phyloP scores from a whole-genome alignment of 495 filamentous ascomycete genomes.

The Aspergillus leporis region DNA sequence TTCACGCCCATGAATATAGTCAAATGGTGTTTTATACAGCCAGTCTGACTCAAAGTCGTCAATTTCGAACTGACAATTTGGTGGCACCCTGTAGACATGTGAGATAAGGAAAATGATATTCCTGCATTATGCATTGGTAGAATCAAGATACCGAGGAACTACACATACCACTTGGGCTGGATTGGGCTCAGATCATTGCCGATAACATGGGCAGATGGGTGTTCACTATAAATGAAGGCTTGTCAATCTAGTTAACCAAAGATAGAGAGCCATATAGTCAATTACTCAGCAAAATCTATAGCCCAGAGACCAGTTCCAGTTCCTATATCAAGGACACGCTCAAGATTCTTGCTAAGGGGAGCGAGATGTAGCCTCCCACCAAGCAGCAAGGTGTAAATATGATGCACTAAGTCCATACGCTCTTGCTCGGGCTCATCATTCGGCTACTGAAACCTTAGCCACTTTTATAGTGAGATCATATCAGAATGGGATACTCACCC shows the following conservation, averaged over 20 bases:
- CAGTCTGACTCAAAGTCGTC: slow-evolving; percentile 1
- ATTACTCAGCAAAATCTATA: slow-evolving; percentile 2
- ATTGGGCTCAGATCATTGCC: slow-evolving; percentile 1
- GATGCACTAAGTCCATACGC: neutral
- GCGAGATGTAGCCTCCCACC: neutral
- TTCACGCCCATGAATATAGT: neutral
- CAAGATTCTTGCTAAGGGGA: neutral
- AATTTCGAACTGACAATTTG: neutral
- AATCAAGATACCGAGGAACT: neutral
- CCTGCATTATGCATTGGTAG: too few relatives aligned
- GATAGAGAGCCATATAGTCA: neutral
- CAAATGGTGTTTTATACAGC: neutral
- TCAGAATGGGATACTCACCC: neutral
- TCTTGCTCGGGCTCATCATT: neutral
- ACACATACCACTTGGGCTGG: neutral
- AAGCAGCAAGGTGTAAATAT: neutral
- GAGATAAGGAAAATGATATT: too few relatives aligned
- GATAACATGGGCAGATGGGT: neutral
- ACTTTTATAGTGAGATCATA: neutral
- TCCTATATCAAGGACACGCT: slow-evolving; percentile 2
- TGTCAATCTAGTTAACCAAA: neutral
- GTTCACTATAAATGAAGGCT: neutral
- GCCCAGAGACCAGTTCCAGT: slow-evolving; percentile 3
- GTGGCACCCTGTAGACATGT: neutral
- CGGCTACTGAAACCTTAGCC: neutral